Base-by-base conservation (phyloP, 345 rosid genomes). In the Populus alba region DNA sequence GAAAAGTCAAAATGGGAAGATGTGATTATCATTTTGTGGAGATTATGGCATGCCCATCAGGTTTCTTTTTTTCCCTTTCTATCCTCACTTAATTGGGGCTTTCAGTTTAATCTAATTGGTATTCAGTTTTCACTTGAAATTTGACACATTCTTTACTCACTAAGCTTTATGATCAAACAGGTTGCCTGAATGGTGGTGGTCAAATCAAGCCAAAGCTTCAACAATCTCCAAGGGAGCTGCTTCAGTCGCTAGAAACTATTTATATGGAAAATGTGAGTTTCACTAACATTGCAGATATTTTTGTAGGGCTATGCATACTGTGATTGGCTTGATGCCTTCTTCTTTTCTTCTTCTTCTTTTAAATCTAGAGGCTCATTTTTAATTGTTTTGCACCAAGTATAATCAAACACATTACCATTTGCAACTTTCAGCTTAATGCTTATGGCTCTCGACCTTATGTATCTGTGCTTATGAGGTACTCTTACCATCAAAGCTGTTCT, bases 31-130 rank as follows among this genome's bases (percentile, higher is more conserved):
- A 96, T 39, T 96, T 85, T 77, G 97, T 96, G 80, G 98, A 96
- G 91, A 90, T 96, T 80, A 96, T 94, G 99, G 99, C 98, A 22
- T 96, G 98, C 71, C 99, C 99, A 81, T 82, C 99, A 87, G 99
- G 98, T 94, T 73, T 71, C 66, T 29, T 0, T 72, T 45, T 45
- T 75, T 31, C 53, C 55, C 27, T 67, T 61, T 25, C 20, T 27
- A 35, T 12, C 2, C 11, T 73, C 10, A 66, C 55, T 39, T 49
- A 10, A 31, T 8, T 59, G 25, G 61, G 53, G 16, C 11, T 12
- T 15, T 55, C 22, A 16, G 3, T 53, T 17, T 39, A 13, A 51
- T 39, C 20, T 57, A 66, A 37, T 62, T 65, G 20, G 25, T 37
- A 70, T 71, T 65, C 61, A 39, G 16, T 16, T 38, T 35, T 62